Evolutionary conservation across 139 green algal species (phyloP).

Genomic region (Raphidocelis subcapitata): DNA sequence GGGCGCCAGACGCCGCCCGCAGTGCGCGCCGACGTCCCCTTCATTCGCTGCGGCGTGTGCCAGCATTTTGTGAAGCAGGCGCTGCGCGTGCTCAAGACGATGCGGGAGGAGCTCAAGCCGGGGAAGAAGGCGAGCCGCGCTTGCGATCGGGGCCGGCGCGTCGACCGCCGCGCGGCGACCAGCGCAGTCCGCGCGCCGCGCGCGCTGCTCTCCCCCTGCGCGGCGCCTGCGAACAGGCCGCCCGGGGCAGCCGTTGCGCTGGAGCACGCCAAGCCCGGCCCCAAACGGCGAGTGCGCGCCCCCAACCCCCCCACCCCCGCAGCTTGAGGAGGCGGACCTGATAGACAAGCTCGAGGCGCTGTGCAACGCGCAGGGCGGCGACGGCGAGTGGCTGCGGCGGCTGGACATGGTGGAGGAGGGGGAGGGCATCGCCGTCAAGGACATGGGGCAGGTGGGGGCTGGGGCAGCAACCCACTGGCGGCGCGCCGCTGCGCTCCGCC

Average conservation of each 20-base stretch:
- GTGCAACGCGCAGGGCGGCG: slow-evolving; percentile 55
- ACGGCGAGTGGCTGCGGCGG: slow-evolving; percentile 77
- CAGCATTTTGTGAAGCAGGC: slow-evolving; percentile 43
- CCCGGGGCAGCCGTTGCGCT: neutral
- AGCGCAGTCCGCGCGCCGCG: too few species aligned
- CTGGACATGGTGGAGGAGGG: slow-evolving; percentile 73
- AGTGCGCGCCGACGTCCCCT: slow-evolving; percentile 27
- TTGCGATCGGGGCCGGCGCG: too few species aligned
- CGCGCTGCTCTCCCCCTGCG: too few species aligned
- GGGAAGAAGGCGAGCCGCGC: slow-evolving; percentile 21
- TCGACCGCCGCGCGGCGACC: too few species aligned
- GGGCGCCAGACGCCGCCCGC: slow-evolving; percentile 20
- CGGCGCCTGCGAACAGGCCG: too few species aligned
- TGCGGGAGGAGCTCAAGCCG: slow-evolving; percentile 14
- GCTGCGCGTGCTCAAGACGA: slow-evolving; percentile 1
- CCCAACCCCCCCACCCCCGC: too few species aligned
- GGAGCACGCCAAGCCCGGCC: too few species aligned
- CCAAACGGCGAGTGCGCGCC: too few species aligned
- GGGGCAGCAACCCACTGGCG: too few species aligned
- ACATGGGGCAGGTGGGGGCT: slow-evolving; percentile 57
- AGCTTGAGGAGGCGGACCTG: slow-evolving; percentile 56
- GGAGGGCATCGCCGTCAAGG: slow-evolving; percentile 54
- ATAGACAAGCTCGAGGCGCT: slow-evolving; percentile 75
- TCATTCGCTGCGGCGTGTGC: slow-evolving; percentile 37
- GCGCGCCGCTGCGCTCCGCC: neutral